phyloP scores from a whole-genome alignment of 768 basidiomycete species.

The Leccinum disarticulatum region DNA sequence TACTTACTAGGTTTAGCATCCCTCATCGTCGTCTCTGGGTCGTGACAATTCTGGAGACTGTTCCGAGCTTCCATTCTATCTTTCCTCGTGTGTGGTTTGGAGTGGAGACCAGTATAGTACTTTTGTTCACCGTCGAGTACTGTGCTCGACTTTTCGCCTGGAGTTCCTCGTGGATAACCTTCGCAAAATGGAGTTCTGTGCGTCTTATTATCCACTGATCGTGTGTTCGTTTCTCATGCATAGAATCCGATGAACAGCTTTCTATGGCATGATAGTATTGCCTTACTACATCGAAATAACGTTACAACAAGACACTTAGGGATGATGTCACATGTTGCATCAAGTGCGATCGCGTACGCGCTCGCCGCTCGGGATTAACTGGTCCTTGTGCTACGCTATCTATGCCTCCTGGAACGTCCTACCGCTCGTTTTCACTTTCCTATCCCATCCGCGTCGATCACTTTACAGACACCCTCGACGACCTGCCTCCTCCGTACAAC shows the following conservation, averaged over 20 bases:
- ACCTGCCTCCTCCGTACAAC: constrained; percentile 32
- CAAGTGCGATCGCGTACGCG: no score
- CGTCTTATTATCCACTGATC: constrained; percentile 17
- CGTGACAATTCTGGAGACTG: constrained; percentile 77
- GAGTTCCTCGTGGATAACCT: constrained; percentile 62
- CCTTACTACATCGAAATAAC: constrained; percentile 90
- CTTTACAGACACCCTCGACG: constrained; percentile 52
- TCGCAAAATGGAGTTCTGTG: constrained; percentile 71
- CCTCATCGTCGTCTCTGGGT: constrained; percentile 70
- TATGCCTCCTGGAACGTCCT: constrained; percentile 80
- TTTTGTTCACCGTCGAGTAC: constrained; percentile 87
- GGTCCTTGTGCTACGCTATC: background rate
- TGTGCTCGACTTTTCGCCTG: constrained; percentile 70
- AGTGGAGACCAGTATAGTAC: constrained; percentile 82
- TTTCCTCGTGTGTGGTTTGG: constrained; percentile 76
- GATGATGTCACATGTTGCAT: no score
- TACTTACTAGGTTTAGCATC: no score
- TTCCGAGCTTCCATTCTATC: constrained; percentile 70
- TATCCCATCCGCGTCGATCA: constrained; percentile 87
- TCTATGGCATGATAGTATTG: constrained; percentile 83
- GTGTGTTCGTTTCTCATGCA: background rate
- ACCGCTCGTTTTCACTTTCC: constrained; percentile 70
- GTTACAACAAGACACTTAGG: constrained; percentile 81
- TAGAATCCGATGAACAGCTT: constrained; percentile 42
- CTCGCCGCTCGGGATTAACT: no score